These are phyloP conservation scores for Sporothrix brunneoviolacea DNA, from an alignment of 2,329 filamentous ascomycete species.

Conservation along the genomic window DNA sequence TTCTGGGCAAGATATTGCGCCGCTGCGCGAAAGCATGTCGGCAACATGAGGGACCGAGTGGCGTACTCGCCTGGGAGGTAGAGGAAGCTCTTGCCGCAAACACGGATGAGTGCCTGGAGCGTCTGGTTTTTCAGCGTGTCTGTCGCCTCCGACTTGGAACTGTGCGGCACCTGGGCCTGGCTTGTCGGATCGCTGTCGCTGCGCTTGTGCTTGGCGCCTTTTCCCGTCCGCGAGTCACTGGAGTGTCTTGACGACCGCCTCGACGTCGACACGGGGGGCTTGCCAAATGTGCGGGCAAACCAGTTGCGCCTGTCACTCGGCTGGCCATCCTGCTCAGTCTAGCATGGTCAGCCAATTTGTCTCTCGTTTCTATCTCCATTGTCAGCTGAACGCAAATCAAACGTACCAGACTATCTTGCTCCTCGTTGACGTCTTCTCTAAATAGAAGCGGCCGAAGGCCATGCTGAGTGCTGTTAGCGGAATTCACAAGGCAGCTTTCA, in stretches of 20 bases:
- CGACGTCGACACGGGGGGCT: slow-evolving; percentile 21
- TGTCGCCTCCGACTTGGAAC: slow-evolving; percentile 35
- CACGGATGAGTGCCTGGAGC: slow-evolving; percentile 52
- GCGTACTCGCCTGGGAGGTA: slow-evolving; percentile 55
- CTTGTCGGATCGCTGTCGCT: slow-evolving; percentile 50
- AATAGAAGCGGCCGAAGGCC: slow-evolving; percentile 39
- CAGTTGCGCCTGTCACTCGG: slow-evolving; percentile 21
- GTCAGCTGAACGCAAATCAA: background rate
- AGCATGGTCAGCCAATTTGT: too few relatives aligned
- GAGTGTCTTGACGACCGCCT: slow-evolving; percentile 18
- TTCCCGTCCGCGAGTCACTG: slow-evolving; percentile 23
- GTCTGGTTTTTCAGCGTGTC: slow-evolving; percentile 40
- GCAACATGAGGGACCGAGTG: slow-evolving; percentile 50
- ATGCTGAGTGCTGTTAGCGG: slow-evolving; percentile 36
- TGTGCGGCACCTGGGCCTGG: slow-evolving; percentile 29
- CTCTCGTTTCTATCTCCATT: too few relatives aligned
- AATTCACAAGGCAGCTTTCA: background rate
- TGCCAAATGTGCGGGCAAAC: slow-evolving; percentile 28
- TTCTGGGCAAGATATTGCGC: slow-evolving; percentile 58
- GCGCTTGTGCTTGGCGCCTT: slow-evolving; percentile 36
- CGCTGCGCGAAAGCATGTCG: slow-evolving; percentile 60
- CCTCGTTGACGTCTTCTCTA: slow-evolving; percentile 26
- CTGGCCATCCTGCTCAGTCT: slow-evolving; percentile 10
- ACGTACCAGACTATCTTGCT: background rate
- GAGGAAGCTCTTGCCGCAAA: slow-evolving; percentile 57